A percentile compares a stretch with the other conserved stretches of the same genome.
These are phyloP conservation scores for Leishmania major DNA, from an alignment of 208 protist species.

Conservation along the genomic window DNA sequence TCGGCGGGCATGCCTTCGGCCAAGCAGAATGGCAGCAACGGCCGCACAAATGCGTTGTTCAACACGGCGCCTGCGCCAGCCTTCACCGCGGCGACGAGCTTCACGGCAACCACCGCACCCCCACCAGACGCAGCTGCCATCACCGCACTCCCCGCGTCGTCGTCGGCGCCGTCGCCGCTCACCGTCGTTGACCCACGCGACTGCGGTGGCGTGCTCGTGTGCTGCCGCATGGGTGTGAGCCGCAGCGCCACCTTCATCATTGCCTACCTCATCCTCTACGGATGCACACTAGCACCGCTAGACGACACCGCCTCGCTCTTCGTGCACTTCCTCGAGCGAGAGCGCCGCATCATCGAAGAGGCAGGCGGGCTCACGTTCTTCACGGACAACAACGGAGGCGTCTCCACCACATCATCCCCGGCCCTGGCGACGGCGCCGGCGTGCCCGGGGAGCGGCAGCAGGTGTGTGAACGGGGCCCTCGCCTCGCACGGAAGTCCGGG, in stretches of 20 bases:
- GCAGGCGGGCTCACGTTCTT: conserved; percentile 14
- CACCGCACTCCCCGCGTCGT: background rate
- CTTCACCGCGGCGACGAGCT: background rate
- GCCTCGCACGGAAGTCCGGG: background rate
- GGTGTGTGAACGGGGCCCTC: background rate
- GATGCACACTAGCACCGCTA: conserved; percentile 34
- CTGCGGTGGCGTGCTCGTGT: conserved; percentile 74
- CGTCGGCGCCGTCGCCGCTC: background rate
- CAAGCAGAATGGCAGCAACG: background rate
- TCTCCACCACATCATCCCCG: background rate
- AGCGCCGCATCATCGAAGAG: conserved; percentile 22
- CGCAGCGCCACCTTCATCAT: conserved; percentile 79
- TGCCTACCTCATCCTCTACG: conserved; percentile 84
- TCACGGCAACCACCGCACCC: background rate
- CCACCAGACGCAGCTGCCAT: background rate
- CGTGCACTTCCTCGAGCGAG: conserved; percentile 21
- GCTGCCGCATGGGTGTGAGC: conserved; percentile 86
- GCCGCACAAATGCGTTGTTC: background rate
- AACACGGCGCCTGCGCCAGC: background rate
- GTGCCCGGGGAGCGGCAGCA: background rate
- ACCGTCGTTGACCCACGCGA: conserved; percentile 32
- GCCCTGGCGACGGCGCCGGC: background rate
- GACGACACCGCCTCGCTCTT: conserved; percentile 29
- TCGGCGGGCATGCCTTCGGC: background rate
- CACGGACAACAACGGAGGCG: background rate